phyloP scores from a whole-genome alignment of 129 eudicot species.

The carrot (Daucus carota) region DNA sequence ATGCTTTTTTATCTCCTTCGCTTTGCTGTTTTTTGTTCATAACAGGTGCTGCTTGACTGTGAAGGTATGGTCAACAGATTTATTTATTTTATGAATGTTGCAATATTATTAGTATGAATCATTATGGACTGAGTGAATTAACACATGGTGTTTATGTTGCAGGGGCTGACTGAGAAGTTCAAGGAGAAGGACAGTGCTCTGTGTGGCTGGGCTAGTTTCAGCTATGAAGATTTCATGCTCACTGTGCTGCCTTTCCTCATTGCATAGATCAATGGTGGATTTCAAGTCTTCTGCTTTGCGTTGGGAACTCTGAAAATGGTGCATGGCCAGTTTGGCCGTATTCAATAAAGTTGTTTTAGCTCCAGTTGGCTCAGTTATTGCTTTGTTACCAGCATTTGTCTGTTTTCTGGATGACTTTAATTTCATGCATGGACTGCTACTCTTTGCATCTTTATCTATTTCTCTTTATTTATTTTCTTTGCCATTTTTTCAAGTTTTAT shows the following conservation, averaged over 20 bases:
- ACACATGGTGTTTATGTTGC: conserved; percentile 6
- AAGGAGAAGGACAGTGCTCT: conserved; percentile 73
- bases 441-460: background rate
- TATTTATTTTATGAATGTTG: background rate
- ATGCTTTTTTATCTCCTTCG: background rate
- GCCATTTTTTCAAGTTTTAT: background rate
- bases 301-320: background rate
- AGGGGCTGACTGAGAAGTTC: conserved; percentile 92
- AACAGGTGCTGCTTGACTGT: conserved; percentile 94
- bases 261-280: conserved; percentile 25
- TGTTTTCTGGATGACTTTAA: background rate
- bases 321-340: background rate
- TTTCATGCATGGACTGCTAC: background rate
- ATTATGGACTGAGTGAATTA: background rate
- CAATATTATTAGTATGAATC: background rate
- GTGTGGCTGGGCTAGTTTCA: conserved; percentile 68
- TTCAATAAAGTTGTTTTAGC: background rate
- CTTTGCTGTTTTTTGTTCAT: conserved; percentile 8
- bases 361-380: background rate
- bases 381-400: background rate
- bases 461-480: background rate
- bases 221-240: conserved; percentile 72
- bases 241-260: conserved; percentile 81
- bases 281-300: background rate
- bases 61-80: conserved; percentile 41